A percentile compares a stretch with the other conserved stretches of the same genome.
Evolutionary conservation across 331 rosid genomes (phyloP).

Genomic region (Spiraea crenata): DNA sequence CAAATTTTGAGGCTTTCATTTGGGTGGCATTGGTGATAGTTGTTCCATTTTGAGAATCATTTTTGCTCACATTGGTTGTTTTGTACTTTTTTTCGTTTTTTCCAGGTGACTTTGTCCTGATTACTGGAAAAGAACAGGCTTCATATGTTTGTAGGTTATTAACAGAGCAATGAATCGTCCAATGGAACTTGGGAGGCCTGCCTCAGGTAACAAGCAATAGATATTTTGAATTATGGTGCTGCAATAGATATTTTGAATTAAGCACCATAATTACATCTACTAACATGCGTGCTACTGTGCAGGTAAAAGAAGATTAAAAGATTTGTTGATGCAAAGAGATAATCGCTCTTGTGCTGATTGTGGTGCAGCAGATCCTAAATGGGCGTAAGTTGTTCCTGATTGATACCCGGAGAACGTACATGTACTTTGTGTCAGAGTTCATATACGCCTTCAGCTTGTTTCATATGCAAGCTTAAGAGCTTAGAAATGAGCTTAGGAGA

Average conservation of each 20-base stretch:
- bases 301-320: constrained; percentile 83
- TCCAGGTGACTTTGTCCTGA: constrained; percentile 26
- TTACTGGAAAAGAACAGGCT: constrained; percentile 20
- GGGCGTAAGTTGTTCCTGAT: constrained; percentile 76
- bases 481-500: not conserved
- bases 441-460: not conserved
- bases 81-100: constrained; percentile 8
- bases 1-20: constrained; percentile 4
- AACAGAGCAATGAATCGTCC: constrained; percentile 40
- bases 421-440: not conserved
- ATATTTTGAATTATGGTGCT: not conserved
- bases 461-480: constrained; percentile 2
- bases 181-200: constrained; percentile 58
- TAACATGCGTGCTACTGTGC: constrained; percentile 31
- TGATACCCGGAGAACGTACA: not conserved
- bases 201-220: constrained; percentile 48
- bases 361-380: constrained; percentile 88
- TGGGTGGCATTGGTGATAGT: not conserved
- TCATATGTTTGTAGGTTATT: constrained; percentile 32
- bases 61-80: constrained; percentile 6
- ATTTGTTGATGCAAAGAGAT: constrained; percentile 65
- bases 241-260: not conserved
- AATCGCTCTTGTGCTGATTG: constrained; percentile 92
- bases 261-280: not conserved
- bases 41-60: not conserved